A percentile compares a stretch with the other conserved stretches of the same genome.
Evolutionary conservation across 495 filamentous ascomycete genomes (phyloP).

Genomic region (Staphylotrichum tortipilum): DNA sequence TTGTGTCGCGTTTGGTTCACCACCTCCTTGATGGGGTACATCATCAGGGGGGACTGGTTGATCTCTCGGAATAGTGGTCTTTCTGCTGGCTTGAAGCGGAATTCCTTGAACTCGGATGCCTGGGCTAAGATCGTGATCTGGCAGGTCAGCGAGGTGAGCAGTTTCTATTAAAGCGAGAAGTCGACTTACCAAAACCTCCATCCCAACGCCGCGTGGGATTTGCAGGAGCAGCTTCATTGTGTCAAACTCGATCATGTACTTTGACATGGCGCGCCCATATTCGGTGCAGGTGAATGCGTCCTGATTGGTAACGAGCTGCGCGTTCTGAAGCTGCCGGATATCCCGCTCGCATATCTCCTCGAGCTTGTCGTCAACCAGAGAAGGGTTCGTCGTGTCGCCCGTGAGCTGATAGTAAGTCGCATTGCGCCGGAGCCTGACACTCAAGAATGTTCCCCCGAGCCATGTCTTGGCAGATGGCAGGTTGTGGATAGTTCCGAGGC

Average conservation of each 20-base stretch:
- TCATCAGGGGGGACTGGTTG: constrained; percentile 63
- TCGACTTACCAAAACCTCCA: constrained; percentile 62
- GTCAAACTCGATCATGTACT: constrained; percentile 82
- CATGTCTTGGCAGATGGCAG: constrained; percentile 67
- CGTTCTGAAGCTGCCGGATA: constrained; percentile 58
- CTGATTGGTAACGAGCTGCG: constrained; percentile 46
- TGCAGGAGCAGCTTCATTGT: constrained; percentile 74
- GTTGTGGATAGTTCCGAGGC: constrained; percentile 67
- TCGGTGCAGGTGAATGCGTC: constrained; percentile 56
- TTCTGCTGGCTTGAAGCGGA: constrained; percentile 61
- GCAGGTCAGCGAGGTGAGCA: constrained; percentile 20
- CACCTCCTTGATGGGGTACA: constrained; percentile 74
- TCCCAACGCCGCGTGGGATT: constrained; percentile 49
- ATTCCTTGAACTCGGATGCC: constrained; percentile 69
- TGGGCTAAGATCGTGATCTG: constrained; percentile 40
- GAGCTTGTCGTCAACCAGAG: constrained; percentile 58
- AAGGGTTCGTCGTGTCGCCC: constrained; percentile 33
- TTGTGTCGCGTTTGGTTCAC: constrained; percentile 69
- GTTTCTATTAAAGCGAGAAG: constrained; percentile 17
- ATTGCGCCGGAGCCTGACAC: constrained; percentile 71
- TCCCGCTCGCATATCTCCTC: constrained; percentile 76
- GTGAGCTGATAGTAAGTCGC: constrained; percentile 71
- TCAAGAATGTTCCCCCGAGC: constrained; percentile 82
- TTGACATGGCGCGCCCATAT: constrained; percentile 85
- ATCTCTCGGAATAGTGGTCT: constrained; percentile 71